Evolutionary conservation across 768 basidiomycete species (phyloP).

Genomic region (Podaxis sp.): DNA sequence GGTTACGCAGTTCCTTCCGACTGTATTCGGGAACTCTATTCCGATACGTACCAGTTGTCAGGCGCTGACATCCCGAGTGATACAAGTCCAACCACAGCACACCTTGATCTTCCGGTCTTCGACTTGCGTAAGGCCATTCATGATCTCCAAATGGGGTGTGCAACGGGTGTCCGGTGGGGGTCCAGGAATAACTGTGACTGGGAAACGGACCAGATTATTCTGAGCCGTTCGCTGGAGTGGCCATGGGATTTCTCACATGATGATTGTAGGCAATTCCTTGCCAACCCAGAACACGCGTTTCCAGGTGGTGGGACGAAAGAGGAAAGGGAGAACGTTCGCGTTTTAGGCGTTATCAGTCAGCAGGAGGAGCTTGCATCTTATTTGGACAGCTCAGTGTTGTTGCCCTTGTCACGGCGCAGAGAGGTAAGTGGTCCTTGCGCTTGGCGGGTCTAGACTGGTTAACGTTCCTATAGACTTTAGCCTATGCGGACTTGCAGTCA

Average conservation of each 20-base stretch:
- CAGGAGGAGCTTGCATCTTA: conserved; percentile 25
- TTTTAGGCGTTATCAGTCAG: conserved; percentile 3
- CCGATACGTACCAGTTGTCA: conserved; percentile 6
- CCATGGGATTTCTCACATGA: conserved; percentile 9
- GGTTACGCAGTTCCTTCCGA: conserved; percentile 46
- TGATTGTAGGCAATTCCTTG: neutral
- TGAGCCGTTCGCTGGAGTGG: conserved; percentile 2
- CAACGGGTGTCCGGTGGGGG: conserved; percentile 4
- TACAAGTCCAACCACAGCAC: conserved; percentile 6
- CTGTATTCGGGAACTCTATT: conserved; percentile 44
- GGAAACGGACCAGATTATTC: neutral
- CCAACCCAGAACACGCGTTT: neutral
- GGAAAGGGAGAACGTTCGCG: neutral
- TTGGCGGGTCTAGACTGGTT: conserved; percentile 5
- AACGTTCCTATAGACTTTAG: conserved; percentile 26
- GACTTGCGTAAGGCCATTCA: conserved; percentile 19
- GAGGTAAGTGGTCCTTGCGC: neutral
- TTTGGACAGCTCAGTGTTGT: conserved; percentile 9
- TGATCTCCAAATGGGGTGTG: conserved; percentile 16
- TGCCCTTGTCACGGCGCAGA: conserved; percentile 1
- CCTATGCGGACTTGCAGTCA: conserved; percentile 32
- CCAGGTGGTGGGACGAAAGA: neutral
- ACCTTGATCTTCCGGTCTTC: conserved; percentile 12
- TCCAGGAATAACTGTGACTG: conserved; percentile 1
- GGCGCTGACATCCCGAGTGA: conserved; percentile 12